These are phyloP conservation scores for Fusarium cicatricum DNA, from an alignment of 2,329 filamentous ascomycete genomes.

Conservation along the genomic window DNA sequence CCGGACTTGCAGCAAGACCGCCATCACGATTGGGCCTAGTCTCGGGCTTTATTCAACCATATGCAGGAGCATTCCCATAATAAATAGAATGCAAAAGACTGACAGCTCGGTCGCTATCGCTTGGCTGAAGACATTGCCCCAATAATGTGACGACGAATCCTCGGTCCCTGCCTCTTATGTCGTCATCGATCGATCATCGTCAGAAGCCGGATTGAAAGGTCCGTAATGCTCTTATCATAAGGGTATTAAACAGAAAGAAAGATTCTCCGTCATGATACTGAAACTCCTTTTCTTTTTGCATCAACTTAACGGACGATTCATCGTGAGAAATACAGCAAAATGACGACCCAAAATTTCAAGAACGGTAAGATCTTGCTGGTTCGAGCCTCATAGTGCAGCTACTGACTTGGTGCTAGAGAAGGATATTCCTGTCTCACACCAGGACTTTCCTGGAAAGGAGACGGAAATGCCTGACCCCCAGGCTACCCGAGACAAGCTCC, in stretches of 20 bases:
- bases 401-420: conserved; percentile 47
- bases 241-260: conserved; percentile 18
- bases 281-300: not conserved
- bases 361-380: conserved; percentile 18
- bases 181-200: conserved; percentile 41
- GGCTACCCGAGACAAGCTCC: conserved; percentile 71
- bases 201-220: conserved; percentile 30
- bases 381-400: not conserved
- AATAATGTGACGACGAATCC: conserved; percentile 30
- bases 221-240: conserved; percentile 11
- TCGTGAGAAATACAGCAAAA: conserved; percentile 11
- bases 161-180: conserved; percentile 24
- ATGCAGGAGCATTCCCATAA: not conserved
- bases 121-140: conserved; percentile 20
- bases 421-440: conserved; percentile 41
- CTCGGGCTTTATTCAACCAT: not conserved
- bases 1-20: not conserved
- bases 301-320: not conserved
- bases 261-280: not conserved
- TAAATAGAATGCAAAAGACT: not conserved
- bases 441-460: conserved; percentile 43
- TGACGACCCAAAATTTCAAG: conserved; percentile 37
- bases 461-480: conserved; percentile 46
- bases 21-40: conserved; percentile 12
- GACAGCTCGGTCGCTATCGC: conserved; percentile 8